Percentiles rank a stretch among this genome's conserved stretches.
phyloP scores from a whole-genome alignment of 306 rosid species.

The Trifolium dubium region DNA sequence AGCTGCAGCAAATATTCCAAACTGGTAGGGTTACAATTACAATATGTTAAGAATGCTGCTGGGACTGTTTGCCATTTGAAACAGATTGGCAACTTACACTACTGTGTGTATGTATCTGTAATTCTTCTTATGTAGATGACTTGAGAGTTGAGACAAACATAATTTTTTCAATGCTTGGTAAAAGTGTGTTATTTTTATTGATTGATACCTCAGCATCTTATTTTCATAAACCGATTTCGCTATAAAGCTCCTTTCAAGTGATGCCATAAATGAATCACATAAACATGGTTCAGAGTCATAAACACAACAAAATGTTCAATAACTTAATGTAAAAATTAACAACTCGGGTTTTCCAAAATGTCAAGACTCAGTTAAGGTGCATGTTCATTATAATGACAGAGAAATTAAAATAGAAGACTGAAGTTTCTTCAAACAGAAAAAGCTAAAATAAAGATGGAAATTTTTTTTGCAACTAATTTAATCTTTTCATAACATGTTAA shows the following conservation, averaged over 20 bases:
- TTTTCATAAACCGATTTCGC: background rate
- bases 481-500: too few relatives aligned
- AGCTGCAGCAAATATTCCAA: conserved; percentile 84
- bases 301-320: too few relatives aligned
- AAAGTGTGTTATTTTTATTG: conserved; percentile 9
- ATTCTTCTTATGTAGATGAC: conserved; percentile 12
- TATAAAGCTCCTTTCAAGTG: conserved; percentile 42
- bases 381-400: too few relatives aligned
- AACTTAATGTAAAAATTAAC: too few relatives aligned
- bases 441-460: too few relatives aligned
- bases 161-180: conserved; percentile 3
- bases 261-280: conserved; percentile 20
- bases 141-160: background rate
- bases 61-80: background rate
- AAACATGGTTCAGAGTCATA: conserved; percentile 18
- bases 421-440: too few relatives aligned
- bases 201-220: background rate
- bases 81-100: background rate
- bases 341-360: too few relatives aligned
- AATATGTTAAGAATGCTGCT: conserved; percentile 12
- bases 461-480: too few relatives aligned
- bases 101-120: conserved; percentile 20
- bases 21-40: conserved; percentile 55
- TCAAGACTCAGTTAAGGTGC: too few relatives aligned
- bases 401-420: too few relatives aligned